Evolutionary conservation across 225 moss, liverwort and hornwort species (phyloP).

Genomic region (Marchantia polymorpha): DNA sequence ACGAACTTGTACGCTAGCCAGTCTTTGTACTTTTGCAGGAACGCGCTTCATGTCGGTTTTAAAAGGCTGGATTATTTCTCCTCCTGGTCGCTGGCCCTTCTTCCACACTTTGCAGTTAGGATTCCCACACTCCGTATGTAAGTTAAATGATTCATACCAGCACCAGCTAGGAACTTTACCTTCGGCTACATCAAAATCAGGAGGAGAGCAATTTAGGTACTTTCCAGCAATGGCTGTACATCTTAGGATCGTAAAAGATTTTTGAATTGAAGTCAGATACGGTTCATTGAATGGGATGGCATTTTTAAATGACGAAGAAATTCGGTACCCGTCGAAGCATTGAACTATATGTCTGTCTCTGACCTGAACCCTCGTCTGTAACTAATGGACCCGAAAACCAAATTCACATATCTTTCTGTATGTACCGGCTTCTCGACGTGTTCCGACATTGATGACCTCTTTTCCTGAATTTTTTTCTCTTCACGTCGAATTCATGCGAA

Average conservation of each 20-base stretch:
- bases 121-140: neutral
- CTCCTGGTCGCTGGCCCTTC: neutral
- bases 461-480: no score
- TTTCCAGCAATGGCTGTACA: neutral
- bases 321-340: no score
- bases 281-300: no score
- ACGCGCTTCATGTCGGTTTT: neutral
- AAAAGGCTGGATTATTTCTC: neutral
- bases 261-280: neutral
- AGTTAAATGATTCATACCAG: neutral
- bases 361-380: no score
- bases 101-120: neutral
- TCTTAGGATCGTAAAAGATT: constrained; percentile 4
- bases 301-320: no score
- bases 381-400: no score
- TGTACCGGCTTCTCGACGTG: no score
- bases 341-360: no score
- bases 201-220: neutral
- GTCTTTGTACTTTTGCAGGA: neutral
- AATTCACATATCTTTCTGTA: no score
- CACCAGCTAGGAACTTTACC: constrained; percentile 9
- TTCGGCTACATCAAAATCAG: neutral
- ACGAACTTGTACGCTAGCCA: neutral
- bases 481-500: no score
- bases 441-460: no score